These are phyloP conservation scores for Annulohypoxylon stygium DNA, from an alignment of 495 filamentous ascomycete genomes.

Conservation along the genomic window DNA sequence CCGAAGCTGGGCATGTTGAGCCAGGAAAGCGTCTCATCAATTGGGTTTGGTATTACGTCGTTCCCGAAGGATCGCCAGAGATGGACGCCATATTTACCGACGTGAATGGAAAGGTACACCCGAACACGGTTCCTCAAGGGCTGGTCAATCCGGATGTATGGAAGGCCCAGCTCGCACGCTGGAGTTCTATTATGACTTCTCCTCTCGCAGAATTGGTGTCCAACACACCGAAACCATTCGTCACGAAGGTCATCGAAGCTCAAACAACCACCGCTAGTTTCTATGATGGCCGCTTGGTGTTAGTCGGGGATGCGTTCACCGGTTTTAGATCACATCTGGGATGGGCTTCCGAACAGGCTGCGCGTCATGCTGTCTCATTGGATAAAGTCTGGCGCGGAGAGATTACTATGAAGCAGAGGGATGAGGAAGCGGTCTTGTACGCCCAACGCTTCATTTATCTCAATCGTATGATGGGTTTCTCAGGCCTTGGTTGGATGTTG, in stretches of 20 bases:
- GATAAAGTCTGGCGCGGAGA: constrained; percentile 2
- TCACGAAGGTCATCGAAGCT: constrained; percentile 3
- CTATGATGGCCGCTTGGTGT: constrained; percentile 1
- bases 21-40: constrained; percentile 9
- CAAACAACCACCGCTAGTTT: constrained; percentile 6
- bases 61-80: neutral
- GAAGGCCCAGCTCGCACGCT: neutral
- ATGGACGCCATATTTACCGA: constrained; percentile 9
- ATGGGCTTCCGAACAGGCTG: constrained; percentile 7
- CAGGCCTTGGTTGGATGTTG: constrained; percentile 5
- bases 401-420: constrained; percentile 15
- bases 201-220: neutral
- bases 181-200: constrained; percentile 1
- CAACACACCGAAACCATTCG: constrained; percentile 1
- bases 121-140: constrained; percentile 3
- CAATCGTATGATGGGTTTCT: constrained; percentile 7
- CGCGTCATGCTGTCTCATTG: neutral
- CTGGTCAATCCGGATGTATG: neutral
- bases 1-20: neutral
- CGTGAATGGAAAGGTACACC: constrained; percentile 6
- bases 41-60: constrained; percentile 9
- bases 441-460: constrained; percentile 11
- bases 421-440: constrained; percentile 9
- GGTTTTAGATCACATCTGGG: neutral
- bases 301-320: constrained; percentile 3